Base-by-base conservation (phyloP, 2,329 filamentous ascomycete species). In the Furcasterigmium furcatum region DNA sequence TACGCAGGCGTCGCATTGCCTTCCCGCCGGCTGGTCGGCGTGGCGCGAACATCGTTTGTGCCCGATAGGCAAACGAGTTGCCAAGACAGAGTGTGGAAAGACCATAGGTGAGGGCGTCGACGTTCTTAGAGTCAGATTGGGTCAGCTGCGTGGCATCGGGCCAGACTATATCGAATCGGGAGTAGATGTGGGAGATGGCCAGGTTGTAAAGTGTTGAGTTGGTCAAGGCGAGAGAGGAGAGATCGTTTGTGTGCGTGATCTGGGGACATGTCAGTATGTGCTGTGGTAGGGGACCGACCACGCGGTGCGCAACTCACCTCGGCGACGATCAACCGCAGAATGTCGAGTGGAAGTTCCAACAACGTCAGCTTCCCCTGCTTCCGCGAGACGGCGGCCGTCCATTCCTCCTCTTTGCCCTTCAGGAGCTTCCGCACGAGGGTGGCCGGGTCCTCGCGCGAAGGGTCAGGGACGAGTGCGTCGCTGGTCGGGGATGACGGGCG, bases 121-220 rank as follows among this genome's bases (percentile, higher is more conserved):
- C 88, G 46, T 85, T 86, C 34, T 82, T 82, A 36, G 84, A 76
- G 44, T 85, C 82, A 55, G 87, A 81, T 2, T 78, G 72, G 9
- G 81, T 74, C 8, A 78, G 72, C 51, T 79, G 77, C 25, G 80
- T 80, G 44, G 48, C 48, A 58, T 92, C 88, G 0, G 88, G 88
- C 89, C 89, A 94, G 35, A 92, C 86, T 52, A 94, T 94, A 59
- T 94, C 88, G 65, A 94, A 94, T 49, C 87, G 81, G 16, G 86
- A 87, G 68, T 94, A 94, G 53, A 94, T 90, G 56, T 85, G 82
- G 16, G 88, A 88, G 20, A 89, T 83, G 1, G 87, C 81, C 45
- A 94, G 76, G 36, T 76, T 74, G 66, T 94, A 87, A 12, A 95
- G 77, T 22, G 84, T 83, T 13, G 88, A 90, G 66, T 90, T 88